These are phyloP conservation scores for Phytophthora agathidicida DNA, from an alignment of 352 stramenopile species.

Conservation along the genomic window DNA sequence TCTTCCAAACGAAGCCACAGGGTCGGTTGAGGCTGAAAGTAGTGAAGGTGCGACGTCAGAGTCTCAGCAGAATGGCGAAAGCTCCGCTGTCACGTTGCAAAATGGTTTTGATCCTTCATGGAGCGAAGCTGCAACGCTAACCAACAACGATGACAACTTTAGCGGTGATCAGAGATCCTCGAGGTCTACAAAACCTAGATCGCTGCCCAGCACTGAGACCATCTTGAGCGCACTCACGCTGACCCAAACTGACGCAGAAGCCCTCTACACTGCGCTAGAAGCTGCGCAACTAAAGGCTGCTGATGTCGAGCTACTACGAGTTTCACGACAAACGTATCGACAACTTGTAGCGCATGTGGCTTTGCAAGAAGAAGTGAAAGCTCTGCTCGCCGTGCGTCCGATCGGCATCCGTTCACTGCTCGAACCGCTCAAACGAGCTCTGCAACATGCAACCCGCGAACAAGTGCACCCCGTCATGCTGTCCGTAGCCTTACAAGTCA, in stretches of 20 bases:
- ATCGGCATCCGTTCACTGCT: slow-evolving; percentile 78
- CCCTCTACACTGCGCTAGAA: slow-evolving; percentile 78
- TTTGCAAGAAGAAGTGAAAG: slow-evolving; percentile 83
- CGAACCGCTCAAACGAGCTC: slow-evolving; percentile 60
- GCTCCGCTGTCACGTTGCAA: slow-evolving; percentile 4
- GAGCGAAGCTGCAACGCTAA: slow-evolving; percentile 4
- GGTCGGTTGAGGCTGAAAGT: slow-evolving; percentile 1
- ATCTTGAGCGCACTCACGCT: slow-evolving; percentile 58
- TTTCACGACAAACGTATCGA: slow-evolving; percentile 65
- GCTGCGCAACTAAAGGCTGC: slow-evolving; percentile 65
- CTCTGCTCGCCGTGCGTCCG: slow-evolving; percentile 65
- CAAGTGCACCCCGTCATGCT: slow-evolving; percentile 62
- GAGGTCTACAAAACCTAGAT: slow-evolving; percentile 7
- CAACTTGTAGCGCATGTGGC: slow-evolving; percentile 73
- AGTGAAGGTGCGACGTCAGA: slow-evolving; percentile 10
- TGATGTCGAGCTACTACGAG: slow-evolving; percentile 55
- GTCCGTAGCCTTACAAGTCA: slow-evolving; percentile 59
- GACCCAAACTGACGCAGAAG: slow-evolving; percentile 72
- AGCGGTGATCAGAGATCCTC: slow-evolving; percentile 21
- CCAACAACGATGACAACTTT: slow-evolving; percentile 8
- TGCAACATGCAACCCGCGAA: slow-evolving; percentile 55
- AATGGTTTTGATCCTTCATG: slow-evolving; percentile 9
- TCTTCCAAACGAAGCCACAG: background rate
- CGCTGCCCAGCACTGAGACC: slow-evolving; percentile 36
- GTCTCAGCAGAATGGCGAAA: slow-evolving; percentile 10